These are phyloP conservation scores for Rosellinia necatrix DNA, from an alignment of 2,329 filamentous ascomycete species.

Conservation along the genomic window DNA sequence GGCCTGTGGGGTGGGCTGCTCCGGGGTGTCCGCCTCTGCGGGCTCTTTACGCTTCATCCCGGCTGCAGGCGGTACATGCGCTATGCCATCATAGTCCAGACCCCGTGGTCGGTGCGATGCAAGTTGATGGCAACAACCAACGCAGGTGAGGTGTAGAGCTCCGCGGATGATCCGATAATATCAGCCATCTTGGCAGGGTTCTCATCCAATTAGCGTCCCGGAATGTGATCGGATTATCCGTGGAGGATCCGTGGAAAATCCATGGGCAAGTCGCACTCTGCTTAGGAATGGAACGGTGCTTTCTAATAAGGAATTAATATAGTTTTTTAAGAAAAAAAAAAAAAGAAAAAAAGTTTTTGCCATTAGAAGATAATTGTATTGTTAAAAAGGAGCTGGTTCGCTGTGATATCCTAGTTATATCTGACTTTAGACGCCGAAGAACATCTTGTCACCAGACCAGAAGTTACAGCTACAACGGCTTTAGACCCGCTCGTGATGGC, in stretches of 20 bases:
- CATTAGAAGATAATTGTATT: too few species aligned
- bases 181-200: too few species aligned
- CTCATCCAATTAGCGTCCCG: neutral
- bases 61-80: neutral
- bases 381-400: neutral
- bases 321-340: too few species aligned
- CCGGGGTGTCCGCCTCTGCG: neutral
- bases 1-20: neutral
- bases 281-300: neutral
- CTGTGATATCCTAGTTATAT: too few species aligned
- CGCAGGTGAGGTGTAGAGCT: too few species aligned
- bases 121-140: too few species aligned
- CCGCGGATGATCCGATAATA: neutral
- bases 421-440: too few species aligned
- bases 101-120: neutral
- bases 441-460: too few species aligned
- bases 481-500: constrained; percentile 8
- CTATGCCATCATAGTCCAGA: neutral
- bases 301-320: neutral
- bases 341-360: too few species aligned
- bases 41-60: constrained; percentile 28
- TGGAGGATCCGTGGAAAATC: constrained; percentile 11
- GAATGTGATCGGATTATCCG: constrained; percentile 10
- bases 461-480: neutral
- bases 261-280: neutral